Evolutionary conservation across 1,284 basidiomycete genomes (phyloP), one percentile per base, ranked within the genome.

Genomic region (Veloporphyrellus conicus): DNA sequence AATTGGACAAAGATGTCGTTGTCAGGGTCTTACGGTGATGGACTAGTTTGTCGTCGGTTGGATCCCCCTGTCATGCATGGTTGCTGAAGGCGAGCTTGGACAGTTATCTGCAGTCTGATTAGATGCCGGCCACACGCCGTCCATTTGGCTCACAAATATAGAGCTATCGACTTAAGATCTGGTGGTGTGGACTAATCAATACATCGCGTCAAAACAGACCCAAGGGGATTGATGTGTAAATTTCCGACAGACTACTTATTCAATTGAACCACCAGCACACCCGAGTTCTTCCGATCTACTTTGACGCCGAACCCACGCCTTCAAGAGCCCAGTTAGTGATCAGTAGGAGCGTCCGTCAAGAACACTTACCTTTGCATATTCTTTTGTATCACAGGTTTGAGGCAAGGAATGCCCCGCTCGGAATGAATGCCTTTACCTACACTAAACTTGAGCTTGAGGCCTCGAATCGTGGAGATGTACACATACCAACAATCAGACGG

Each of bases 361-460:
- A 36, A 47, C 10, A 67, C 76, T 48, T 54, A 89, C 85, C 81
- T 84, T 49, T 73, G 73, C 79, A 95, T 88, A 39, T 94, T 71
- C n/a, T 86, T 80, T 64, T 88, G 87, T 48, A 97, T 88, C 6
- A 93, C 93, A 11, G 94, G 95, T 64, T 88, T 93, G 64, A 98
- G 81, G 66, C 92, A 93, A 8, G 90, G 81, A n/a, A 82, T 72
- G 45, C 90, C 84, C 27, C 81, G 78, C 40, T 77, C 71, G 20
- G 90, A 93, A 67, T 98, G 95, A 20, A 90, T 75, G 10, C 94
- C 94, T 69, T 91, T 87, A 10, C 82, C 82, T 72, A 27, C 35
- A 27, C 14, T 11, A 25, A 31, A n/a, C 25, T 15, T 19, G 33
- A 40, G 4, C 20, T 18, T 3, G 28, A 11, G 37, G 11, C 4